These are phyloP conservation scores for Cyanodermella asteris DNA, from an alignment of 2,329 filamentous ascomycete species.

Conservation along the genomic window DNA sequence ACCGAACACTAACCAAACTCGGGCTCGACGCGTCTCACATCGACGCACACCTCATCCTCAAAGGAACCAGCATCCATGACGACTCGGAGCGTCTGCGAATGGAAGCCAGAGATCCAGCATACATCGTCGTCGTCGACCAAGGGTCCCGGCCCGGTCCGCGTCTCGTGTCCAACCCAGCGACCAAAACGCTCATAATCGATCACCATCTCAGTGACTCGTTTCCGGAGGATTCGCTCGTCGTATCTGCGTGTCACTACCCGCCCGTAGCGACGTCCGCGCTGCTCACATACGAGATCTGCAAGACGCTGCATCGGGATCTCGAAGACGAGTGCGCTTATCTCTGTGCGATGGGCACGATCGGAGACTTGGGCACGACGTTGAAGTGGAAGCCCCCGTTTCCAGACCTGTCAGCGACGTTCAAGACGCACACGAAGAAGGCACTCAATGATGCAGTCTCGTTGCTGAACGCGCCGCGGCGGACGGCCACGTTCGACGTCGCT, in stretches of 20 bases:
- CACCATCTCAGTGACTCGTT: conserved; percentile 43
- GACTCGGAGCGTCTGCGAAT: conserved; percentile 31
- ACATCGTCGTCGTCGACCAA: conserved; percentile 44
- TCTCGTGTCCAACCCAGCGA: conserved; percentile 26
- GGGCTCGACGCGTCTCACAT: conserved; percentile 33
- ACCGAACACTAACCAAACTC: conserved; percentile 35
- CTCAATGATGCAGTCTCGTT: conserved; percentile 41
- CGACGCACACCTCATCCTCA: conserved; percentile 35
- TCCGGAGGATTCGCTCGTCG: conserved; percentile 27
- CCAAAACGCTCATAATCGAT: conserved; percentile 37
- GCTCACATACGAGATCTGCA: conserved; percentile 42
- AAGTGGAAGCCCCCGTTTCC: conserved; percentile 48
- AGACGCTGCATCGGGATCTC: conserved; percentile 30
- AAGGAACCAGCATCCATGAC: conserved; percentile 37
- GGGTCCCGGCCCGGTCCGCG: conserved; percentile 34
- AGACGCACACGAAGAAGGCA: conserved; percentile 36
- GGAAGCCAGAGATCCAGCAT: conserved; percentile 26
- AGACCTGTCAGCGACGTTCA: conserved; percentile 39
- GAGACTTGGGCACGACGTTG: conserved; percentile 40
- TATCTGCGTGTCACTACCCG: conserved; percentile 41
- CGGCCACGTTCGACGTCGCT: conserved; percentile 35
- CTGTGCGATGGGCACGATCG: conserved; percentile 42
- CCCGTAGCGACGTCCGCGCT: conserved; percentile 44
- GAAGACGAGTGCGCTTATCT: conserved; percentile 33
- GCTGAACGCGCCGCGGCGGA: conserved; percentile 43